Conservation (phyloP, 176 grass and related monocot species). For the Triticum turgidum region DNA sequence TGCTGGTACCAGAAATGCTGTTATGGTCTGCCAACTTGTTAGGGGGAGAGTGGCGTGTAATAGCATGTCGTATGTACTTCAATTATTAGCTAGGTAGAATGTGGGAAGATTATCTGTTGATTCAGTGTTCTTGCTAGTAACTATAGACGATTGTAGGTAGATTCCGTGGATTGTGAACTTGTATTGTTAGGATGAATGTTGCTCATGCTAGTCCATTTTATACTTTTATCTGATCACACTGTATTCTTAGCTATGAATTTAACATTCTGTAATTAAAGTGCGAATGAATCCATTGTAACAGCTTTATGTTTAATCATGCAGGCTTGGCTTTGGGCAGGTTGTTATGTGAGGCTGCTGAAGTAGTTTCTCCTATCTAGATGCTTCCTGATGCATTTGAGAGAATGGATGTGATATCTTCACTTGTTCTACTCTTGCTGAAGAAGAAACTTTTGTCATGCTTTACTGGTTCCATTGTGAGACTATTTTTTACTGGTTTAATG, state of each 20-base stretch:
- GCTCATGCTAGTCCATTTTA: background rate
- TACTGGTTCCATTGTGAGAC: conserved; percentile 15
- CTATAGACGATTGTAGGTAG: background rate
- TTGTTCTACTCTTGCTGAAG: conserved; percentile 15
- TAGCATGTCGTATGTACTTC: background rate
- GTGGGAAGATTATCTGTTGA: background rate
- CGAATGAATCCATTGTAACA: background rate
- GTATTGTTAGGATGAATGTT: background rate
- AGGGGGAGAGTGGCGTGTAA: background rate
- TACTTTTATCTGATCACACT: background rate
- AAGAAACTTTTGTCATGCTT: conserved; percentile 39
- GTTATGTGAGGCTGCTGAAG: conserved; percentile 24
- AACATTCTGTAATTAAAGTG: background rate
- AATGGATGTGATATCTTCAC: background rate
- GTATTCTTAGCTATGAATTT: background rate
- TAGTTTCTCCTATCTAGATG: conserved; percentile 29
- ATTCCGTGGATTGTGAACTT: background rate
- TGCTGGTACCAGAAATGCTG: background rate
- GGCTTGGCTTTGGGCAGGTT: conserved; percentile 5
- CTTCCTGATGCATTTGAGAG: conserved; percentile 7
- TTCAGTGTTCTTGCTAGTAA: background rate
- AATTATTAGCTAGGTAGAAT: background rate
- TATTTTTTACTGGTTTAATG: conserved; percentile 33
- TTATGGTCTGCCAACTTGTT: background rate
- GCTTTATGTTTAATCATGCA: background rate